Conservation (phyloP, 2,329 filamentous ascomycete genomes). For the Zasmidium cellare region DNA sequence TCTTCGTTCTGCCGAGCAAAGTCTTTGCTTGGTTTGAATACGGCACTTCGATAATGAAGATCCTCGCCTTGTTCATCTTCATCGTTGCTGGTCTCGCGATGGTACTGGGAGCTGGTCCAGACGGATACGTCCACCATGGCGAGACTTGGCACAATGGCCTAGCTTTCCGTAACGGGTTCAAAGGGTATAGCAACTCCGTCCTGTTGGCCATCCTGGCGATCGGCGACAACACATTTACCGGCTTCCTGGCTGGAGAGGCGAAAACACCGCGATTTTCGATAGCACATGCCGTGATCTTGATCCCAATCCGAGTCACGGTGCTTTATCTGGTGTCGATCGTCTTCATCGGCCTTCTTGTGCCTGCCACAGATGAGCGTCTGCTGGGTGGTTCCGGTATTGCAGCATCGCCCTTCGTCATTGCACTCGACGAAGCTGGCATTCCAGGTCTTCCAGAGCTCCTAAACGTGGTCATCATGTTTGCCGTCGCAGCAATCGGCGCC, state of each 20-base stretch:
- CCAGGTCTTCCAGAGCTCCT: conserved; percentile 60
- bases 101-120: conserved; percentile 58
- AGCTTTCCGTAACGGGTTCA: conserved; percentile 56
- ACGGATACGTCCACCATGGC: conserved; percentile 57
- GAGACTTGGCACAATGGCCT: conserved; percentile 22
- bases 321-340: conserved; percentile 39
- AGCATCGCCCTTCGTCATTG: conserved; percentile 65
- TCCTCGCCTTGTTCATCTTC: conserved; percentile 38
- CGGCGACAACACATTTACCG: conserved; percentile 45
- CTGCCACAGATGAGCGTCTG: conserved; percentile 17
- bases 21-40: conserved; percentile 38
- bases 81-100: conserved; percentile 54
- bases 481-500: conserved; percentile 59
- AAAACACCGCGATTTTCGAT: conserved; percentile 41
- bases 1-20: conserved; percentile 28
- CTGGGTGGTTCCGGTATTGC: conserved; percentile 24
- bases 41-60: conserved; percentile 23
- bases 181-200: conserved; percentile 60
- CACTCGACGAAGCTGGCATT: conserved; percentile 61
- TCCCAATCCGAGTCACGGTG: conserved; percentile 41
- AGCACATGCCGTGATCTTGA: conserved; percentile 42
- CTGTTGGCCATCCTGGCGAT: conserved; percentile 11
- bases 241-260: conserved; percentile 44
- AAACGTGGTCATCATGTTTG: conserved; percentile 63
- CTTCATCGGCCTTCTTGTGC: conserved; percentile 30